Base-by-base conservation (phyloP, 1,139 yeast genomes). In the Barnettozyma hawaiiensis region DNA sequence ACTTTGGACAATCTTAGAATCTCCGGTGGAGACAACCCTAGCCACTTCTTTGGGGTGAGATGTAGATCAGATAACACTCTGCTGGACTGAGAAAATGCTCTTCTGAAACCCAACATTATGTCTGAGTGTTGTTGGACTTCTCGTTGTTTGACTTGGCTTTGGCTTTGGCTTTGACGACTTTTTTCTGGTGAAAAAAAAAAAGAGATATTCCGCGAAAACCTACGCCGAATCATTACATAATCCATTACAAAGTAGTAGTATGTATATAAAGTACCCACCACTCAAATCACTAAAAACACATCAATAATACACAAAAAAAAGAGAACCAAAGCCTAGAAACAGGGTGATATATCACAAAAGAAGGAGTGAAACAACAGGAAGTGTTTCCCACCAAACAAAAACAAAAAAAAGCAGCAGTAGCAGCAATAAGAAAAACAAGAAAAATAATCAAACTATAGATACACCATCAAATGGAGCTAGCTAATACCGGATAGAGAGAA, bases 1-100 rank as follows among this genome's bases (percentile, higher is more conserved):
- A 76, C 68, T 52, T 75, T 68, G 58, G 78, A 85, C 48, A 83
- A 67, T 48, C 74, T 75, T 48, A 81, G 70, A 41, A 83, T 75
- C 51, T 73, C 70, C 47, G 78, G 78, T 9, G 85, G 75, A 16
- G 85, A 81, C 44, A 81, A 66, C 0, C 82, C 84, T 45, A 71
- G 66, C 94, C 94, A 83, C 40, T 74, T 70, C 46, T 76, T 77
- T 5, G 94, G 94, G 47, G 76, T 43, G 5, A 43, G 39, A 34
- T 42, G 50, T 6, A 49, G 47, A 7, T 53, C 46, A 26, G 45
- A 36, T 2, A 46, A 42, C 14, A 44, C 41, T 12, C 41, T 40
- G 2, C 45, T 38, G 4, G 50, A 35, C 4, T 45, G 31, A 6
- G 51, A 39, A 37, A 54, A 52, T 3, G 39, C 27, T 35, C 45